Evolutionary conservation across 208 protist species (phyloP).

Genomic region (Ichthyophonus hoferi): DNA sequence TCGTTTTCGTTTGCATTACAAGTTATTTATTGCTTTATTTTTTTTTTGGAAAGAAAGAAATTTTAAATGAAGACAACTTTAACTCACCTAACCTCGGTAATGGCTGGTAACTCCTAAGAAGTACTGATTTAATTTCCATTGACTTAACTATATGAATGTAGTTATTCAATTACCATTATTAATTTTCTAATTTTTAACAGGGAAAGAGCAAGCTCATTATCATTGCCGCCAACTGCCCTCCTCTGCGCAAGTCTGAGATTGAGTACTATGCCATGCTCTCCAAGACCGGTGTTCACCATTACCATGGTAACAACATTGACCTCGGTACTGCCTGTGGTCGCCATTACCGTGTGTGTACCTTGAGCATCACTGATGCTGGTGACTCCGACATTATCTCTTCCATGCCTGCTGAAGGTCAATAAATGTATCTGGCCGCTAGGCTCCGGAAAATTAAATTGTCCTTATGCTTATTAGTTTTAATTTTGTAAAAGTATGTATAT

Average conservation of each 20-base stretch:
- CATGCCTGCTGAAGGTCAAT: slow-evolving; percentile 17
- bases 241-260: slow-evolving; percentile 95
- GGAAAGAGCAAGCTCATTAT: slow-evolving; percentile 94
- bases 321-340: slow-evolving; percentile 98
- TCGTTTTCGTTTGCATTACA: too few relatives aligned
- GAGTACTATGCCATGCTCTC: slow-evolving; percentile 99
- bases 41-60: too few relatives aligned
- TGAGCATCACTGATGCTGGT: slow-evolving; percentile 95
- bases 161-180: too few relatives aligned
- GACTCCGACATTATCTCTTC: slow-evolving; percentile 72
- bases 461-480: too few relatives aligned
- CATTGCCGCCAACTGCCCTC: slow-evolving; percentile 95
- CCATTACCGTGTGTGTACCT: slow-evolving; percentile 90
- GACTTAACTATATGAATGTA: too few relatives aligned
- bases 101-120: neutral
- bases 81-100: neutral
- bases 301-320: slow-evolving; percentile 95
- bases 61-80: neutral
- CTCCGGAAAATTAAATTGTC: slow-evolving; percentile 1
- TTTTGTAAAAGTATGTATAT: too few relatives aligned
- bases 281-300: slow-evolving; percentile 97
- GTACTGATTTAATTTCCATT: too few relatives aligned
- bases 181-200: too few relatives aligned
- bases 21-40: too few relatives aligned
- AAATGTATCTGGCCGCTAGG: neutral